Conservation (phyloP, 352 stramenopile genomes). For the Globisporangium nunn region DNA sequence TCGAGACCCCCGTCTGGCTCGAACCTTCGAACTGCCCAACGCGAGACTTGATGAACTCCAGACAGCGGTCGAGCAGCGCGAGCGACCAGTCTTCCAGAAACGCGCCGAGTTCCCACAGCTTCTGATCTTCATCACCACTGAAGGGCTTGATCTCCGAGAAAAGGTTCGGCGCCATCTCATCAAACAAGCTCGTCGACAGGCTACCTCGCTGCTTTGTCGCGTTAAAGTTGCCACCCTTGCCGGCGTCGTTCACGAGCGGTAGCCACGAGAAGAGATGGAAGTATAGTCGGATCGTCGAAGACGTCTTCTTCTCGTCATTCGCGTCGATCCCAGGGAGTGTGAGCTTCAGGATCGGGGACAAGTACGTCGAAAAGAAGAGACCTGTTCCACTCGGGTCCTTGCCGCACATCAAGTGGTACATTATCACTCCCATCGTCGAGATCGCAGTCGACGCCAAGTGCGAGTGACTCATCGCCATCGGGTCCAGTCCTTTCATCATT, state of each 20-base stretch:
- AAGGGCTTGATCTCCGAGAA: conserved; percentile 30
- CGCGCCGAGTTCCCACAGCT: conserved; percentile 49
- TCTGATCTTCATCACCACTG: conserved; percentile 29
- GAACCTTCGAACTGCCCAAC: conserved; percentile 28
- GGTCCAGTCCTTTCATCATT: conserved; percentile 64
- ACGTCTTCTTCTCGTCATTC: conserved; percentile 75
- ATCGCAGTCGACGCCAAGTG: conserved; percentile 69
- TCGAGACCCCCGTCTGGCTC: conserved; percentile 11
- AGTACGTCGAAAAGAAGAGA: conserved; percentile 48
- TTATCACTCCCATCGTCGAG: conserved; percentile 49
- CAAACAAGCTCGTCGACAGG: conserved; percentile 27
- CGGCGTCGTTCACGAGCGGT: conserved; percentile 58
- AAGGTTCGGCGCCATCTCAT: conserved; percentile 32
- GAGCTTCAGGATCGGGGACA: conserved; percentile 47
- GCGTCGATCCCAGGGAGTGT: conserved; percentile 68
- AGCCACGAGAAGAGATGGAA: conserved; percentile 64
- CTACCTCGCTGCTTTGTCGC: conserved; percentile 27
- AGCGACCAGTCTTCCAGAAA: conserved; percentile 66
- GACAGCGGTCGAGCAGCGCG: conserved; percentile 48
- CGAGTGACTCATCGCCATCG: conserved; percentile 59
- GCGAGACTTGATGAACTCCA: conserved; percentile 57
- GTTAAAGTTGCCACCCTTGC: conserved; percentile 26
- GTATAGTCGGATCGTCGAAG: conserved; percentile 56
- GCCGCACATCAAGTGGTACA: conserved; percentile 60
- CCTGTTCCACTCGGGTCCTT: conserved; percentile 32